Conservation (phyloP, 2,329 filamentous ascomycete genomes). For the Westerdykella ornata region DNA sequence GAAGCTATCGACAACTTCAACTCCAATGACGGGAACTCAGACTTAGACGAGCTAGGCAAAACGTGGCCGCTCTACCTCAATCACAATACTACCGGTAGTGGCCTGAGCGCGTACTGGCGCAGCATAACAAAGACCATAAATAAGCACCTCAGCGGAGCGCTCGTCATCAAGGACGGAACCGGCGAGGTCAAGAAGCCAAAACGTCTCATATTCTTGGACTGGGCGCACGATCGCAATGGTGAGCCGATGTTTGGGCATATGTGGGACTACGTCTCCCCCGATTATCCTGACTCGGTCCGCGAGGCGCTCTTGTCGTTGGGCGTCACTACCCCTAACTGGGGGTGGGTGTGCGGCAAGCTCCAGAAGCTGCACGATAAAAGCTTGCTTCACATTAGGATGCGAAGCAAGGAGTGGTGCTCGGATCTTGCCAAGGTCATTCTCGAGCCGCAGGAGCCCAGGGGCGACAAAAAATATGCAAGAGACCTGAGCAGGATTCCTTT, state of each 20-base stretch:
- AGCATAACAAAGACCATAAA: conserved; percentile 1
- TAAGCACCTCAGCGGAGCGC: conserved; percentile 1
- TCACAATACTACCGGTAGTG: not conserved
- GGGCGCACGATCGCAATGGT: conserved; percentile 6
- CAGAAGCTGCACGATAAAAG: not conserved
- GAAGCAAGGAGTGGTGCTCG: conserved; percentile 2
- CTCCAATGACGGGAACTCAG: not conserved
- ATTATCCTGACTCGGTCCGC: conserved; percentile 1
- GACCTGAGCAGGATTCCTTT: conserved; percentile 1
- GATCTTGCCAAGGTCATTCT: conserved; percentile 2
- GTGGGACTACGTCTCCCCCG: conserved; percentile 1
- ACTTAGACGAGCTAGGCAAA: not conserved
- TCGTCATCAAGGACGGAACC: not conserved
- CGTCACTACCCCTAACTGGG: conserved; percentile 1
- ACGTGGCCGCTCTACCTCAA: conserved; percentile 2
- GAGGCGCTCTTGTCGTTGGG: conserved; percentile 1
- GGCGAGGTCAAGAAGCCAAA: not conserved
- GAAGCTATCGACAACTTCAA: conserved; percentile 1
- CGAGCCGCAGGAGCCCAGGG: not conserved
- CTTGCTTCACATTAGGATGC: conserved; percentile 1
- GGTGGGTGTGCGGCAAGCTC: conserved; percentile 1
- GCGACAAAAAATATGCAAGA: not conserved
- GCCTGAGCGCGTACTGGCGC: conserved; percentile 1
- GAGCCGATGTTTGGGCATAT: conserved; percentile 3
- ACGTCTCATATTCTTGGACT: conserved; percentile 5